Conservation (phyloP, 2,329 filamentous ascomycete genomes). For the Nigrograna mackinnonii region DNA sequence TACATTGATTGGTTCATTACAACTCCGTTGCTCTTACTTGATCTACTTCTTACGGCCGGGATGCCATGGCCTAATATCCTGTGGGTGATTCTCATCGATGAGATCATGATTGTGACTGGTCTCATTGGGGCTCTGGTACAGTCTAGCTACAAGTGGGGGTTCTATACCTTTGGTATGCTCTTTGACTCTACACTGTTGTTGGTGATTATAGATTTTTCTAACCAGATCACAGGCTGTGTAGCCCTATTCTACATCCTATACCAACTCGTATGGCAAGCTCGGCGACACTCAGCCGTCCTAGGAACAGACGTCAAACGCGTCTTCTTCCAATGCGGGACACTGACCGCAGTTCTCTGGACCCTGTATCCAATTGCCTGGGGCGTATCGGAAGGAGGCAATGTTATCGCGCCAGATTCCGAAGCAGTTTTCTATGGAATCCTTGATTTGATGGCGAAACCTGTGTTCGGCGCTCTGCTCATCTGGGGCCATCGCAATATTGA, state of each 20-base stretch:
- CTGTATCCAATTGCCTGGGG: conserved; percentile 64
- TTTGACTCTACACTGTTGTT: neutral
- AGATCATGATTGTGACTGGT: conserved; percentile 69
- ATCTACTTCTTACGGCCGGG: conserved; percentile 66
- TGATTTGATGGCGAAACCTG: conserved; percentile 66
- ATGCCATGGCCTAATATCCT: conserved; percentile 68
- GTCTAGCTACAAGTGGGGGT: conserved; percentile 70
- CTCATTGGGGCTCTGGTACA: conserved; percentile 67
- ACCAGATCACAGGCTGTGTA: conserved; percentile 32
- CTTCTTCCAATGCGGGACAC: conserved; percentile 60
- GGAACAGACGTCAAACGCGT: conserved; percentile 57
- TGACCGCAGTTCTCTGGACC: conserved; percentile 66
- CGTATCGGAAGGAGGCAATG: conserved; percentile 64
- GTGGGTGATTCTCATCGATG: conserved; percentile 64
- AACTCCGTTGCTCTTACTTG: conserved; percentile 65
- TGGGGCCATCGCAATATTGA: conserved; percentile 67
- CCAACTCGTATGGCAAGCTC: conserved; percentile 60
- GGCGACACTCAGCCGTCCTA: conserved; percentile 58
- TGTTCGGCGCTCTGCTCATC: conserved; percentile 64
- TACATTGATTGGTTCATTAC: conserved; percentile 70
- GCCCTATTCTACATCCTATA: conserved; percentile 64
- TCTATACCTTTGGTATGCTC: conserved; percentile 57
- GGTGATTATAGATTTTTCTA: too few species aligned
- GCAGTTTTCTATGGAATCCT: conserved; percentile 71
- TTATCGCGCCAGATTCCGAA: conserved; percentile 68